Evolutionary conservation across 2,329 filamentous ascomycete species (phyloP).

Genomic region (Fusarium pseudonygamai): DNA sequence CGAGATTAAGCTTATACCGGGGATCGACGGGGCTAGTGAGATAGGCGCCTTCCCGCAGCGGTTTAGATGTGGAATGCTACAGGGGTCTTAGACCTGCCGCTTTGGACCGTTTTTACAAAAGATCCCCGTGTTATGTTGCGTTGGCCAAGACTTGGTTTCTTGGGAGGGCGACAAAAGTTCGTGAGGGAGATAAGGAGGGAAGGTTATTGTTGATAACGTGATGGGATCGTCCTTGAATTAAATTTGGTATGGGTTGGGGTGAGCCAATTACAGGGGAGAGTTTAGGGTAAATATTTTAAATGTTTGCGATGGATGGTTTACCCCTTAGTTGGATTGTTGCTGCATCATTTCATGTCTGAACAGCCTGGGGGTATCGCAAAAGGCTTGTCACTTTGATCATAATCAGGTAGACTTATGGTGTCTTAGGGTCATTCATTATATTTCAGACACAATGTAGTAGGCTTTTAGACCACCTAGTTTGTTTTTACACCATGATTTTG

Average conservation of each 20-base stretch:
- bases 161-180: slow-evolving; percentile 32
- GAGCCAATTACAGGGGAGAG: neutral
- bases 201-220: neutral
- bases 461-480: no score
- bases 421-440: no score
- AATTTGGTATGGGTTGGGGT: fast-evolving
- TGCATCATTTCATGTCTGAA: no score
- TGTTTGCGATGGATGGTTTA: no score
- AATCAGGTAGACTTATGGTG: no score
- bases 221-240: no score
- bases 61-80: slow-evolving; percentile 20
- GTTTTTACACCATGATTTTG: fast-evolving
- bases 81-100: slow-evolving; percentile 24
- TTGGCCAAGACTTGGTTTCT: slow-evolving; percentile 24
- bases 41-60: slow-evolving; percentile 28
- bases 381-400: no score
- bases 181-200: neutral
- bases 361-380: no score
- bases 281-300: no score
- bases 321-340: no score
- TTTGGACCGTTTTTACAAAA: slow-evolving; percentile 31
- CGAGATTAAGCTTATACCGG: slow-evolving; percentile 29
- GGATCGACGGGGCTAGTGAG: slow-evolving; percentile 10
- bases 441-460: no score
- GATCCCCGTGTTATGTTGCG: slow-evolving; percentile 30